Base-by-base conservation (phyloP, 257 asterid genomes). In the Lithospermum erythrorhizon region DNA sequence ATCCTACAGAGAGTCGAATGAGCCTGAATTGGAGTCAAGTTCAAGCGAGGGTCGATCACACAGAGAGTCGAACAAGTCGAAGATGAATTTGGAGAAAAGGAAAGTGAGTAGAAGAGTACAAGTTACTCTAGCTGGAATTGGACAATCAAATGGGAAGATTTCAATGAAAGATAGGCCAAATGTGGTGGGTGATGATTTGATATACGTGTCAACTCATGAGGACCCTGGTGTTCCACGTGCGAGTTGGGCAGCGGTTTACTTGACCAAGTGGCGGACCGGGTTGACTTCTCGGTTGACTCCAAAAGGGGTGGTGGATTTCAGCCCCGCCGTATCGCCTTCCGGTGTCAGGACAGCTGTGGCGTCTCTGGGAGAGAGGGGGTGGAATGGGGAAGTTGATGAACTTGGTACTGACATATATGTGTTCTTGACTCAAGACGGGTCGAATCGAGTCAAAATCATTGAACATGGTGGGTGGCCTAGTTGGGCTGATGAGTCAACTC, bases 381-480 rank as follows among this genome's bases (percentile, higher is more conserved):
- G 97, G 97, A 52, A 18, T 8, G 97, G 97, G 10, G 96, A 90
- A 18, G 86, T 87, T 15, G 65, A 80, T 53, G 97, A 90, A 32
- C 87, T 90, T 47, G 61, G 49, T 24, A 87, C 97, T 5, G 95
- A 87, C 68, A 75, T 90, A 19, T 83, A 83, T 17, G 59, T 83
- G 49, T 85, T 87, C 81, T 45, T 56, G 73, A 87, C 95, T 57
- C 67, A 58, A 23, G 91, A 87, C 68, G 97, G 97, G 65, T 81
- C 94, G 66, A 70, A 63, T 6, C 89, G 97, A 70, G 86, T 87
- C 19, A 87, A 75, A 64, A 68, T 87, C 7, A 65, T 87, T 21
- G 94, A 90, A 59, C 94, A 85, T 51, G 97, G 97, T 16, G 96
- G 95, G 14, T 90, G 97, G 97, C 97, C 97, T 70, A 79, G 75